These are phyloP conservation scores for Viola pubescens DNA, from an alignment of 441 rosid genomes.

Conservation along the genomic window DNA sequence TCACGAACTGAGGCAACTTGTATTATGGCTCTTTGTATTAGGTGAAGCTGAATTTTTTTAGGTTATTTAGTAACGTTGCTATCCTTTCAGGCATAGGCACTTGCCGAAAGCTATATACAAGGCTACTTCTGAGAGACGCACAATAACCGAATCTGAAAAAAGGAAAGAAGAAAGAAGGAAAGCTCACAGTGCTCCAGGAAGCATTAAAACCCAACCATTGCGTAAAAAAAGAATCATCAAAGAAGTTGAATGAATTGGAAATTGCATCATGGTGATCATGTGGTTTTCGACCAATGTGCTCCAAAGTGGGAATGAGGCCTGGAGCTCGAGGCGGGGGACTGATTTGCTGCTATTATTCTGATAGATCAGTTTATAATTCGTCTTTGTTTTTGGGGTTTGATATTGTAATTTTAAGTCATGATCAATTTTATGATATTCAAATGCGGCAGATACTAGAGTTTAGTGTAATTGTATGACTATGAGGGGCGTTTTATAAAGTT, in stretches of 20 bases:
- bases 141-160: slow-evolving; percentile 53
- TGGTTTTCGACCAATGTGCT: no score
- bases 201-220: slow-evolving; percentile 35
- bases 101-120: slow-evolving; percentile 80
- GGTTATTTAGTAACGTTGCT: slow-evolving; percentile 5
- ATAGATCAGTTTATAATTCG: no score
- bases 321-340: no score
- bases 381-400: no score
- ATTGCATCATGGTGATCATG: neutral
- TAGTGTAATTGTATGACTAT: no score
- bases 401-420: no score
- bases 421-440: no score
- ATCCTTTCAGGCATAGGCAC: slow-evolving; percentile 68
- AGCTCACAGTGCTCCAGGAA: slow-evolving; percentile 91
- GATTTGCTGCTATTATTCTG: no score
- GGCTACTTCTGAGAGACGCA: slow-evolving; percentile 42
- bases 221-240: slow-evolving; percentile 71
- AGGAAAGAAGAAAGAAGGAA: slow-evolving; percentile 66
- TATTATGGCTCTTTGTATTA: no score
- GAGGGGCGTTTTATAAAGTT: no score
- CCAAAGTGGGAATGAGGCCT: no score
- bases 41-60: neutral
- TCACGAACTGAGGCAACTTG: neutral
- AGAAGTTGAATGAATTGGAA: slow-evolving; percentile 63
- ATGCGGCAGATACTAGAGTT: no score